Evolutionary conservation across 163 green algal genomes (phyloP).

Genomic region (Chloroidium sp.): DNA sequence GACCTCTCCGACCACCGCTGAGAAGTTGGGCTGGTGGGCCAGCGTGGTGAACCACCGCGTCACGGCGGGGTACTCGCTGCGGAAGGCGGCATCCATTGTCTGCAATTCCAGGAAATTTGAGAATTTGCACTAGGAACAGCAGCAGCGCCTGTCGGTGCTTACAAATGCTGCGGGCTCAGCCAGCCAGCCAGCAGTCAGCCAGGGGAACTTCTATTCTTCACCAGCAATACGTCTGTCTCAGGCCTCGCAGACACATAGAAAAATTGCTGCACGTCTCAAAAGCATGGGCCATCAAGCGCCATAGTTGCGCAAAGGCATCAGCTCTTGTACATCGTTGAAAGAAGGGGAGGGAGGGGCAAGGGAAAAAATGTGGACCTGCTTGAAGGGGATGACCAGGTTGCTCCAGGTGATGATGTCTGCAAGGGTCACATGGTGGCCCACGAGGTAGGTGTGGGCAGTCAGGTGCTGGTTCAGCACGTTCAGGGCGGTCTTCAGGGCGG

Average conservation of each 20-base stretch:
- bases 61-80: slow-evolving; percentile 25
- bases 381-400: slow-evolving; percentile 37
- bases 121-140: no score
- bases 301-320: no score
- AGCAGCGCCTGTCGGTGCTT: no score
- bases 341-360: no score
- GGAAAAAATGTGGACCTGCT: slow-evolving; percentile 5
- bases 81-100: slow-evolving; percentile 20
- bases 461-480: slow-evolving; percentile 37
- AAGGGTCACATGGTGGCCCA: slow-evolving; percentile 44
- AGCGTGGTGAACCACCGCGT: slow-evolving; percentile 29
- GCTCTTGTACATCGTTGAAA: no score
- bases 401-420: slow-evolving; percentile 52
- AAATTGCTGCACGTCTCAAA: no score
- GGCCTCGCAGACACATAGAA: no score
- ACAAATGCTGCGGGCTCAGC: no score
- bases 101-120: not conserved
- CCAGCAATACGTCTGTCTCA: no score
- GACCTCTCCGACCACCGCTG: slow-evolving; percentile 17
- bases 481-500: slow-evolving; percentile 30
- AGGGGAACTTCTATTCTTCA: no score
- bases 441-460: slow-evolving; percentile 37
- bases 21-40: slow-evolving; percentile 27
- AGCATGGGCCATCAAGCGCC: no score
- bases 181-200: no score